Base-by-base conservation (phyloP, 2,329 filamentous ascomycete species). In the Botrytis fragariae region DNA sequence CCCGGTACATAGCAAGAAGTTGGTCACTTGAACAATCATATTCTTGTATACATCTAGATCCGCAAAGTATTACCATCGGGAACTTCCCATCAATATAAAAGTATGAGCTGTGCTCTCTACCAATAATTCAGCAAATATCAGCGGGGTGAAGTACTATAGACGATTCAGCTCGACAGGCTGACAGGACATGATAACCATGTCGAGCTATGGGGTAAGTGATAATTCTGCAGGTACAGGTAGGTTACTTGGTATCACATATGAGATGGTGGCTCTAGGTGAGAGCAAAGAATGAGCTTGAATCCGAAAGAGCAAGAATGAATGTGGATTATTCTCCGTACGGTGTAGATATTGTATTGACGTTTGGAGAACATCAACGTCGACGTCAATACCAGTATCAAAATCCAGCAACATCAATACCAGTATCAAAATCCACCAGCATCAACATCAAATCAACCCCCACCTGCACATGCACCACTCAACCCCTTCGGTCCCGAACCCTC, bases 101-200 rank as follows among this genome's bases (percentile, higher is more conserved):
- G 35, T 1, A 22, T 12, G 16, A 25, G 32, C 3, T 45, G 8
- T 5, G 10, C 32, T 44, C 44, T 18, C 3, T 39, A 32, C 18
- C 48, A 18, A 14, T 29, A 32, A 59, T 10, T 25, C 5, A 60
- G 22, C 44, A 12, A 25, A 35, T 7, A 25, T 45, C 16, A 39
- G 67, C 67, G 39, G 37, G 51, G 67, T 45, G 42, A n/a, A 60
- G n/a, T 60, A 20, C n/a, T 25, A 2, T 39, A 18, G 14, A 69
- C 37, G 35, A 59, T 44, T 59, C 65, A 59, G 48, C 48, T 69
- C 22, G 48, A 37, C 45, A 51, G 25, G 14, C 62, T 12, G 10
- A 44, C 18, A 16, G 32, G 45, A 16, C 1, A 57, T 69, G 25
- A 69, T 12, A 65, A 65, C 48, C 65, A 69, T 69, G 65, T 69